Conservation (phyloP, 805 yeast species). For the Metschnikowia henanensis region DNA sequence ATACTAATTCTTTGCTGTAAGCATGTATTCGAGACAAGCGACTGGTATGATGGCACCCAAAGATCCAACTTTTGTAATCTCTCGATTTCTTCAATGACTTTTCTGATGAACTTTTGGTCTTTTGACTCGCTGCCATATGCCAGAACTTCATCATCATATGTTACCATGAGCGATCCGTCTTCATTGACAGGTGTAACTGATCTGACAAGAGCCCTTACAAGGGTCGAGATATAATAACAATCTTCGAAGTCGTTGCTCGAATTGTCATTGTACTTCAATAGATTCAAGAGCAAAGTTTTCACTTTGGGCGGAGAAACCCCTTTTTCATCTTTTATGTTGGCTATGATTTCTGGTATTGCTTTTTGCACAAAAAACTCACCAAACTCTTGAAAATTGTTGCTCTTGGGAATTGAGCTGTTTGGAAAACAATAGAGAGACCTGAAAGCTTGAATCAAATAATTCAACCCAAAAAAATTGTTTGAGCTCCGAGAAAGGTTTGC, state of each 20-base stretch:
- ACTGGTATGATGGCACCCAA: conserved; percentile 78
- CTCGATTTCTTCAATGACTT: conserved; percentile 61
- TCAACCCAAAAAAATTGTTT: conserved; percentile 67
- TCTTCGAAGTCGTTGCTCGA: conserved; percentile 76
- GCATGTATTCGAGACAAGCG: conserved; percentile 54
- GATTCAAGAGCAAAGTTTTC: conserved; percentile 61
- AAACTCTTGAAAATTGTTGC: conserved; percentile 79
- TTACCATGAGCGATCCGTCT: conserved; percentile 9
- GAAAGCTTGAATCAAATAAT: conserved; percentile 69
- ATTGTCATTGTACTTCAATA: conserved; percentile 84
- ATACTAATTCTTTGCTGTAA: conserved; percentile 59
- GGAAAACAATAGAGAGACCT: conserved; percentile 72
- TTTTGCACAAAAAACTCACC: conserved; percentile 68
- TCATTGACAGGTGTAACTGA: conserved; percentile 23
- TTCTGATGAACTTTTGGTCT: conserved; percentile 22
- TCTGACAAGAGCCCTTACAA: conserved; percentile 55
- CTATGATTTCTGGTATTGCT: conserved; percentile 62
- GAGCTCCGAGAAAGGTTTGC: conserved; percentile 64
- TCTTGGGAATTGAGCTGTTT: conserved; percentile 58
- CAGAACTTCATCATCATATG: neutral
- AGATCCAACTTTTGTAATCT: conserved; percentile 78
- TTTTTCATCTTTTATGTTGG: conserved; percentile 57
- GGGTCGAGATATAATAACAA: conserved; percentile 57
- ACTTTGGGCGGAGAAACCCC: conserved; percentile 62
- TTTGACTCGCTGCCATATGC: conserved; percentile 12